Conservation (phyloP, 768 basidiomycete genomes). For the Suillus plorans region DNA sequence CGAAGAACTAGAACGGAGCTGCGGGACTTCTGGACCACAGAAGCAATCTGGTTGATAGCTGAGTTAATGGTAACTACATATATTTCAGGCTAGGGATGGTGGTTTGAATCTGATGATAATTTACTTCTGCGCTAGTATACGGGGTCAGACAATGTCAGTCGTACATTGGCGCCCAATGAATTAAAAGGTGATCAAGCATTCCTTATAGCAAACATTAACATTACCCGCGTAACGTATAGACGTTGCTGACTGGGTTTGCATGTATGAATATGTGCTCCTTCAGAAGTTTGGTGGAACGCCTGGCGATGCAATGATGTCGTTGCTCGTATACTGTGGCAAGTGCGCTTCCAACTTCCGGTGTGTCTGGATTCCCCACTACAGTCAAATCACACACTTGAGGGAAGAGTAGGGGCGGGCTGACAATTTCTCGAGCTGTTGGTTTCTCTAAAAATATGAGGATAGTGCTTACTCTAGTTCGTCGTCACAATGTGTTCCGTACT, state of each 20-base stretch:
- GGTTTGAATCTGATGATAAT: neutral
- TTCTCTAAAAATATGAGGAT: neutral
- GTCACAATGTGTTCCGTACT: neutral
- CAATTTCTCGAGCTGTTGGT: neutral
- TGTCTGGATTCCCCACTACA: neutral
- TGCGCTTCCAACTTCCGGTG: neutral
- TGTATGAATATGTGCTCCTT: neutral
- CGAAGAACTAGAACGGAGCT: constrained; percentile 68
- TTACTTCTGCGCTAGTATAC: neutral
- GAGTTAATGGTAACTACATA: neutral
- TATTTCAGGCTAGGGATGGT: neutral
- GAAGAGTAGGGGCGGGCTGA: neutral
- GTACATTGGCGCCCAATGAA: neutral
- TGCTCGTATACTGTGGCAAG: neutral
- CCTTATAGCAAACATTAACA: neutral
- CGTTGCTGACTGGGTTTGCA: neutral
- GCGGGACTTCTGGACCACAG: constrained; percentile 48
- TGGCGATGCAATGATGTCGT: neutral
- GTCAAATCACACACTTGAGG: neutral
- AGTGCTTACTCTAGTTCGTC: neutral
- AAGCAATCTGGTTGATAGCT: neutral
- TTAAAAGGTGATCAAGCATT: neutral
- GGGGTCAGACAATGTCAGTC: neutral
- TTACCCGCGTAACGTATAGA: neutral
- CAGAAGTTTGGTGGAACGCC: neutral